Base-by-base conservation (phyloP, 371 early-diverging fungal species). In the Modicella reniformis region DNA sequence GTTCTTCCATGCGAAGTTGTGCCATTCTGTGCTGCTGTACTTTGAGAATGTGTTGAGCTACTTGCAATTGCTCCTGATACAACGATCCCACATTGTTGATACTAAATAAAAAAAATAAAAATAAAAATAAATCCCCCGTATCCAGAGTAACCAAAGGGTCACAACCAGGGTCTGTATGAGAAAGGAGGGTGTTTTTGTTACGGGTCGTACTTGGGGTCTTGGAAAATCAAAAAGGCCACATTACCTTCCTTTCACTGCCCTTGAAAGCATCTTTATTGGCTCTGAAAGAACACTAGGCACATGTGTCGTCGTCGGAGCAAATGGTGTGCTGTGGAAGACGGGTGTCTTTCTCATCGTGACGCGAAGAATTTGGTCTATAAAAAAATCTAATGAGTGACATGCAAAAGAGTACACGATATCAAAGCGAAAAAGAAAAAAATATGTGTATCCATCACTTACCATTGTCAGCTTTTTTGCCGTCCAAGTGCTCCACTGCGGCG, bases 381-480 rank as follows among this genome's bases (percentile, higher is more conserved):
- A 37, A 44, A 44, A 19, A n/a, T n/a, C n/a, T n/a, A n/a, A n/a
- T n/a, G 26, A 19, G 30, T 13, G 8, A 26, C 48, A 12, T 30
- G 33, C 49, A 59, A n/a, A 19, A 29, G 10, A 0, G 23, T 15
- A 37, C 13, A 51, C 19, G 51, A 19, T 2, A 47, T 32, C 13
- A 58, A 30, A 9, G 2, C 2, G 13, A 29, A 29, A 19, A n/a
- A 25, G 17, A 53, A 25, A 40, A 12, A 15, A 34, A 2, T n/a
- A 32, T 15, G n/a, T 44, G n/a, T 25, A 30, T n/a, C 26, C 19
- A 53, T 5, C 15, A 23, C 51, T 44, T 72, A 77, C 77, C 65
- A 57, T 77, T 67, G 37, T 77, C 77, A 0, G 77, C 77, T 49
- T 61, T 68, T 37, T 77, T 77, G 56, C 77, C 77, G 33, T 77